A percentile compares a stretch with the other conserved stretches of the same genome.
These are phyloP conservation scores for Penicillium antarcticum DNA, from an alignment of 495 filamentous ascomycete genomes.

Conservation along the genomic window DNA sequence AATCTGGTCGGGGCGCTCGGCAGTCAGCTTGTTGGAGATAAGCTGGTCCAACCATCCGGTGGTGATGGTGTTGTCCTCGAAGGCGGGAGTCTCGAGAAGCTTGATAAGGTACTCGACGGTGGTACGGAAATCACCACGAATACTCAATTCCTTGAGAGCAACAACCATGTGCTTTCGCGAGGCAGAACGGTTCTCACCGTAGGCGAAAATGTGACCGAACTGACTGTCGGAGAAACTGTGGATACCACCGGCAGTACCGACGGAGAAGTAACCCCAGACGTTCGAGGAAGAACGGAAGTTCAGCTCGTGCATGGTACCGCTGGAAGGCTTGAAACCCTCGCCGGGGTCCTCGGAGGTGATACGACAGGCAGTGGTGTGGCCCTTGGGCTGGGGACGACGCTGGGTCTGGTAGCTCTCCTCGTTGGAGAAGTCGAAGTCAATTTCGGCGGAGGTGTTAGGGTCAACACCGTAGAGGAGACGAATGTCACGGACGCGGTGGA, in stretches of 20 bases:
- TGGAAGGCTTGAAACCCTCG: conserved; percentile 99
- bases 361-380: conserved; percentile 96
- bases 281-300: conserved; percentile 99
- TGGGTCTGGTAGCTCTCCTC: conserved; percentile 81
- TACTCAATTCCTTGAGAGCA: conserved; percentile 96
- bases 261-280: conserved; percentile 99
- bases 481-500: conserved; percentile 95
- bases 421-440: conserved; percentile 95
- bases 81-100: conserved; percentile 94
- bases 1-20: conserved; percentile 89
- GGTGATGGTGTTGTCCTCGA: conserved; percentile 98
- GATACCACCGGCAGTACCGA: conserved; percentile 92
- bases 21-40: conserved; percentile 95
- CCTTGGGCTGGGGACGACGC: conserved; percentile 86
- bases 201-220: conserved; percentile 99
- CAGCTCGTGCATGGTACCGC: conserved; percentile 97
- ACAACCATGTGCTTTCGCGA: conserved; percentile 99
- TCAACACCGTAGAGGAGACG: conserved; percentile 94
- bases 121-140: conserved; percentile 98
- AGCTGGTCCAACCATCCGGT: conserved; percentile 99
- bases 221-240: conserved; percentile 99
- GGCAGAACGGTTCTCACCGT: conserved; percentile 92
- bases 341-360: conserved; percentile 99
- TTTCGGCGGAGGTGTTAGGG: conserved; percentile 76
- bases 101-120: conserved; percentile 99